Evolutionary conservation across 192 early-diverging fungal genomes (phyloP), one percentile per base, ranked within the genome.

Genomic region (Mortierella hygrophila): DNA sequence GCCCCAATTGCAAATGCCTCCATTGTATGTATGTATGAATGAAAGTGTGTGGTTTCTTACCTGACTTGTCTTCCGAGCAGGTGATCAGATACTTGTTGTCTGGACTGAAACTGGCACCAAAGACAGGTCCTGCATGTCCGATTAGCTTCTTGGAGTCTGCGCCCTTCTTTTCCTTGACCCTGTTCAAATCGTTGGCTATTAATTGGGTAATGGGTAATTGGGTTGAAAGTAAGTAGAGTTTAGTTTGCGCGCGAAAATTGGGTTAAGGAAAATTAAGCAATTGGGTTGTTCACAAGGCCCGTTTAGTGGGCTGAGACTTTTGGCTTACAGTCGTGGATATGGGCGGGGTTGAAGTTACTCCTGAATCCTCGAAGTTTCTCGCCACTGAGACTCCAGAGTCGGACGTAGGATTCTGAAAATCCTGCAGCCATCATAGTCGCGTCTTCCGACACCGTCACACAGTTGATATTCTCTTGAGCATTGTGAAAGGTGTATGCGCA

Each of bases 401-500:
- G 95, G 60, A 99, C 89, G 85, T 95, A 95, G 6, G 98, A 99
- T 77, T 99, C 98, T 54, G 96, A 93, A 75, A 98, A 97, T n/a
- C 97, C 99, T 37, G 94, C 97, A 4, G 95, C 96, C 69, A 98
- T 88, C 68, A 97, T 83, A 38, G 93, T 92, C 42, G 95, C 88
- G 81, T 99, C 97, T n/a, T 96, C 90, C 0, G 97, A 94, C 0
- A 97, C 89, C 1, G 92, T 82, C n/a, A 97, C 77, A 82, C 97
- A 98, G 77, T 95, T 99, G 77, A 99, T 87, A 57, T 93, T 95
- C 89, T 95, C 93, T 85, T 95, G 90, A 21, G 97, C 95, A 87
- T 99, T 99, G 88, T 98, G 97, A 82, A 99, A 95, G 40, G 97
- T 99, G 88, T 97, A 99, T 80, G 94, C 96, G 89, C 97, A 98